These are phyloP conservation scores for Wickerhamiella australiensis DNA, from an alignment of 805 yeast species.

Conservation along the genomic window DNA sequence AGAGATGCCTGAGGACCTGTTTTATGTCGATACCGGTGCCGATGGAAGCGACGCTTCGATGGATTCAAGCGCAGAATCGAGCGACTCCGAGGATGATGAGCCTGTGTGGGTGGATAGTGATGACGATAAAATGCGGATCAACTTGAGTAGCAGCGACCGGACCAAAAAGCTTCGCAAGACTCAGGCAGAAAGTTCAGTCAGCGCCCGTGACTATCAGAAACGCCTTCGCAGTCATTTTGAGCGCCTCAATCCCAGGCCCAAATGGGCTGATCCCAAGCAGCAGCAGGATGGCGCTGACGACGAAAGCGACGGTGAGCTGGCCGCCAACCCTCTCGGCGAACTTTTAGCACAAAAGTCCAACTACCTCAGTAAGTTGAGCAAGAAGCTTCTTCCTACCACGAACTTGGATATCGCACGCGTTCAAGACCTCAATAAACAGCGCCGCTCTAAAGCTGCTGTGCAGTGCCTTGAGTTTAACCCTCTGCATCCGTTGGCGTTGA, in stretches of 20 bases:
- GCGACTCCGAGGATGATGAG: conserved; percentile 30
- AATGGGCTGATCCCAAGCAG: conserved; percentile 44
- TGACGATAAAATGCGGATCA: conserved; percentile 60
- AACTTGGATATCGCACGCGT: conserved; percentile 67
- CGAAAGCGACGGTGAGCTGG: conserved; percentile 18
- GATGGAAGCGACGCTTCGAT: conserved; percentile 29
- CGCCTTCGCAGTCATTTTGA: conserved; percentile 63
- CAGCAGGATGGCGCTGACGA: conserved; percentile 15
- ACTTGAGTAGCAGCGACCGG: conserved; percentile 47
- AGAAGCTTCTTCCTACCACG: conserved; percentile 50
- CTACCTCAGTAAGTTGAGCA: conserved; percentile 29
- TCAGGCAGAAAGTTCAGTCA: conserved; percentile 40
- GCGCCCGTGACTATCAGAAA: conserved; percentile 48
- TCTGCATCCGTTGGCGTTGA: conserved; percentile 63
- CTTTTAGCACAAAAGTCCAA: conserved; percentile 25
- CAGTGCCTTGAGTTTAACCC: conserved; percentile 81
- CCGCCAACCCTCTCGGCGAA: conserved; percentile 27
- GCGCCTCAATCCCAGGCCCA: conserved; percentile 68
- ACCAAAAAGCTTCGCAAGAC: conserved; percentile 59
- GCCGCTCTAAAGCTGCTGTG: conserved; percentile 64
- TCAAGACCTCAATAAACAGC: conserved; percentile 71
- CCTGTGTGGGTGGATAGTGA: conserved; percentile 73
- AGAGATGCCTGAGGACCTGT: conserved; percentile 30
- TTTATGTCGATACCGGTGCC: conserved; percentile 42
- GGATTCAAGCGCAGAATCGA: conserved; percentile 26